Evolutionary conservation across 73 alveolate species (phyloP).

Genomic region (Tetrahymena elliotti): DNA sequence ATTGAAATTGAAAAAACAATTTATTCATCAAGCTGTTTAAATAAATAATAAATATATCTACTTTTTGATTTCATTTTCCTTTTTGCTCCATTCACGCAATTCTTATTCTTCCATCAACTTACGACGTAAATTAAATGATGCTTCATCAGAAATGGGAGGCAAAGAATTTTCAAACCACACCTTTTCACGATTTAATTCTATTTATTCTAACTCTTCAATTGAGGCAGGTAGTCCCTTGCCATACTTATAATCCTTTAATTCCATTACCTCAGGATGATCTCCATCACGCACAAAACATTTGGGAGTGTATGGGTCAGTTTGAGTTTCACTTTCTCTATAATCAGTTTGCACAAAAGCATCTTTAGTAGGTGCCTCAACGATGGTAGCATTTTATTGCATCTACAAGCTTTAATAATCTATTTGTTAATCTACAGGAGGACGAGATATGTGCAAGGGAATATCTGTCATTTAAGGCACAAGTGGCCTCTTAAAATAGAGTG

Average conservation of each 20-base stretch:
- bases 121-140: constrained; percentile 89
- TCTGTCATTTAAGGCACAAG: constrained; percentile 45
- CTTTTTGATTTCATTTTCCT: constrained; percentile 88
- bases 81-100: constrained; percentile 95
- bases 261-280: constrained; percentile 88
- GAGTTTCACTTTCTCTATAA: constrained; percentile 93
- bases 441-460: constrained; percentile 31
- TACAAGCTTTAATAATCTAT: constrained; percentile 6
- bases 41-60: background rate
- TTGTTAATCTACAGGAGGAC: constrained; percentile 21
- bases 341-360: constrained; percentile 60
- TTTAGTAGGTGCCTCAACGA: constrained; percentile 7
- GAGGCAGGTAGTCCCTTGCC: constrained; percentile 98
- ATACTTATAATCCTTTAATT: constrained; percentile 77
- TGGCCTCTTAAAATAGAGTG: constrained; percentile 50
- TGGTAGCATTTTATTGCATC: constrained; percentile 20
- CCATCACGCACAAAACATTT: constrained; percentile 78
- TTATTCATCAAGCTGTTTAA: background rate
- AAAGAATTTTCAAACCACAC: constrained; percentile 93
- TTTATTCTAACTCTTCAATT: constrained; percentile 94
- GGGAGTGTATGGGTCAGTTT: constrained; percentile 96
- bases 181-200: constrained; percentile 94
- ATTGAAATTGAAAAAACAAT: no score
- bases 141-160: constrained; percentile 97
- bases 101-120: constrained; percentile 94